Conservation (phyloP, 192 early-diverging fungal genomes). For the Coemansia sp. region DNA sequence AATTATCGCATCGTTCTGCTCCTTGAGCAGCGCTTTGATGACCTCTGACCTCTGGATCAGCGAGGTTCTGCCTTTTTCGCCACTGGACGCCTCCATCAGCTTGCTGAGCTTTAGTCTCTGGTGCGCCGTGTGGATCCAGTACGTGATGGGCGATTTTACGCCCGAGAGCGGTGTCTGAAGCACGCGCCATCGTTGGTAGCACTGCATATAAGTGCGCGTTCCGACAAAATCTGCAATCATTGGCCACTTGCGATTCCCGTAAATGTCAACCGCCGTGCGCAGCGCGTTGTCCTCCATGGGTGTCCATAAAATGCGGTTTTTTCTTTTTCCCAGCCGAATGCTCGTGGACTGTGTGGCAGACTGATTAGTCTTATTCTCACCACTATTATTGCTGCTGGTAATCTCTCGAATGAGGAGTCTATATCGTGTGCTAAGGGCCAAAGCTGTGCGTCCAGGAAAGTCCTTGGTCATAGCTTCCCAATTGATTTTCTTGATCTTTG, state of each 20-base stretch:
- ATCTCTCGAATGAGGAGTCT: too few species aligned
- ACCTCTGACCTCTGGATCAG: conserved; percentile 3
- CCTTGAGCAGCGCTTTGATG: conserved; percentile 1
- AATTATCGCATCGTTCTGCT: conserved; percentile 1
- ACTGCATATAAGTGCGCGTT: conserved; percentile 14
- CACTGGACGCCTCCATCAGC: neutral
- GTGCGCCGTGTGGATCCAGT: conserved; percentile 13
- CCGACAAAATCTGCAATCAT: conserved; percentile 23
- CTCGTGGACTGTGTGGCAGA: neutral
- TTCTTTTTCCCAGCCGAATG: neutral
- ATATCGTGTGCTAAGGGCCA: neutral
- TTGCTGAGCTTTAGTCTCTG: neutral
- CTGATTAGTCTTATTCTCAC: too few species aligned
- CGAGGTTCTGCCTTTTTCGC: neutral
- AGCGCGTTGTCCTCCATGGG: conserved; percentile 30
- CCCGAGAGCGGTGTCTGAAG: conserved; percentile 13
- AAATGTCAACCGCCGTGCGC: conserved; percentile 24
- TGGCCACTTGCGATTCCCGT: conserved; percentile 16
- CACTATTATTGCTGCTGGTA: too few species aligned
- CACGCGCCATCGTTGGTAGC: conserved; percentile 12
- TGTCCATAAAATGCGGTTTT: conserved; percentile 26
- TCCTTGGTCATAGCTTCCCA: neutral
- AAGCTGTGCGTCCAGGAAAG: neutral
- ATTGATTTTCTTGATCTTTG: neutral
- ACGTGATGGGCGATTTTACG: conserved; percentile 1